Evolutionary conservation across 495 filamentous ascomycete species (phyloP), one percentile per base, ranked within the genome.

Genomic region (Penicillium parvum): DNA sequence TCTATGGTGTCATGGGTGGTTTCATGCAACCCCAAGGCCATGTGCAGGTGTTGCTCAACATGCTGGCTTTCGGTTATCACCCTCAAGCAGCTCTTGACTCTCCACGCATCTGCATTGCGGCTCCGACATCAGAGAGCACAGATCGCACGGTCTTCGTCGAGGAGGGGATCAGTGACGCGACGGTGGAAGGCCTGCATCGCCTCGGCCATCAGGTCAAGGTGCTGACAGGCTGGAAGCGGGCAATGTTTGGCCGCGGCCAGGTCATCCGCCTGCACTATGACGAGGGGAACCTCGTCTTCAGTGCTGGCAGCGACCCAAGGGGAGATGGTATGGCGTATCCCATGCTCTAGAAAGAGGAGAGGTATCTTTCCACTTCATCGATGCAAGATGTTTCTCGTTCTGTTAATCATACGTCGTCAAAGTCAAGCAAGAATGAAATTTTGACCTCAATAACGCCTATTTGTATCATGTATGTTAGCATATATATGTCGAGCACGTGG

Each of bases 1-100:
- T 95, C 0, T 95, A 88, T 50, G 94, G 92, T 33, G 90, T 96
- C 35, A 97, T 97, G 92, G 92, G 92, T 47, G 92, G 92, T 22
- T 96, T 90, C 65, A 97, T 98, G 94, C 92, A 98, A 71, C 92
- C 92, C 0, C 92, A 97, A 69, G 92, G 92, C 7, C 92, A 98
- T 57, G 87, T 97, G 10, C 92, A 98, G 64, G 88, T 96, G 2
- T 66, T 98, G 37, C 74, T 97, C 6, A 95, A 95, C 43, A 88
- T 94, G 80, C 63, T 95, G 3, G 81, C 85, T 0, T 95, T 92
- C 60, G 79, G 81, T n/a, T 74, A 86, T 52, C 83, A 78, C 41
- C 88, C 90, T 20, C 92, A 98, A 71, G 82, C 84, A 22, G 91
- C 94, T 32, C 72, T 98, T 3, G 92, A 98, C 58, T 82, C 92